Evolutionary conservation across 139 green algal species (phyloP).

Genomic region (Monoraphidium neglectum): DNA sequence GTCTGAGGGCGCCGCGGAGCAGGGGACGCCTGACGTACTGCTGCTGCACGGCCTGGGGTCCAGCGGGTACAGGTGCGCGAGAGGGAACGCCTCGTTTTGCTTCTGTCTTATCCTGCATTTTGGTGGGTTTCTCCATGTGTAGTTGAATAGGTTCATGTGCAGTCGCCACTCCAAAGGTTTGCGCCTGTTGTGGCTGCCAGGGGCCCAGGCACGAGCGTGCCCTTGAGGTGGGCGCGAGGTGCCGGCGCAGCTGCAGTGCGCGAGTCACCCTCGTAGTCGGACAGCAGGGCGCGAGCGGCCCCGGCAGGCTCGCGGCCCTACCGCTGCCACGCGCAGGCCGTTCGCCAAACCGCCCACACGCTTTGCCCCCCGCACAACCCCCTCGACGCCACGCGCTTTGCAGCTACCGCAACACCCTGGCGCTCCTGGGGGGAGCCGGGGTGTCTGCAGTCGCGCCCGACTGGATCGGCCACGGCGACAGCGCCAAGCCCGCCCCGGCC

Average conservation of each 20-base stretch:
- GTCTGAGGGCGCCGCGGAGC: slow-evolving; percentile 2
- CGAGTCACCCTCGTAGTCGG: background rate
- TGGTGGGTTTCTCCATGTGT: background rate
- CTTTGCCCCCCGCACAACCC: background rate
- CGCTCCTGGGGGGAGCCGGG: slow-evolving; percentile 60
- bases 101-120: no score
- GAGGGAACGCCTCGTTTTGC: no score
- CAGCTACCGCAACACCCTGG: slow-evolving; percentile 41
- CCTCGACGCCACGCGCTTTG: background rate
- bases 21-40: slow-evolving; percentile 53
- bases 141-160: background rate
- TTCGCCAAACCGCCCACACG: background rate
- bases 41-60: slow-evolving; percentile 74
- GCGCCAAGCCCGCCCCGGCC: slow-evolving; percentile 51
- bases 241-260: background rate
- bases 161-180: no score
- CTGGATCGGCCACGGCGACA: slow-evolving; percentile 71
- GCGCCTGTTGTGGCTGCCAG: no score
- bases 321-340: background rate
- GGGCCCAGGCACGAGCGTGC: no score
- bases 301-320: background rate
- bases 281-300: background rate
- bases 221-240: no score
- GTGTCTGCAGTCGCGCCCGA: slow-evolving; percentile 66
- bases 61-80: slow-evolving; percentile 55